Conservation (phyloP, 106 monocot genomes). For the Posidonia australis region DNA sequence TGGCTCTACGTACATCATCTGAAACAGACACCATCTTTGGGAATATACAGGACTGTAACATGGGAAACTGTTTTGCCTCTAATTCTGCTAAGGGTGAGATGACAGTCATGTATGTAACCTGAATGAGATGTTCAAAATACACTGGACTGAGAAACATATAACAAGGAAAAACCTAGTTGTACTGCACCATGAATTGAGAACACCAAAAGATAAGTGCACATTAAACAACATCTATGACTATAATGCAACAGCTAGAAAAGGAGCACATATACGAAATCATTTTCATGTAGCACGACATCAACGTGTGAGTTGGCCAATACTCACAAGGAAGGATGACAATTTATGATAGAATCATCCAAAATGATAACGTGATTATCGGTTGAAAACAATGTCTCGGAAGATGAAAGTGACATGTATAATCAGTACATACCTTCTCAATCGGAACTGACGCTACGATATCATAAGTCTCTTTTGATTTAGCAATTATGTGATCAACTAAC, state of each 20-base stretch:
- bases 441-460: conserved; percentile 71
- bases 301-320: no score
- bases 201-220: no score
- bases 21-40: conserved; percentile 63
- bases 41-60: conserved; percentile 78
- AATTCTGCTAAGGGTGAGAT: conserved; percentile 62
- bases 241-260: no score
- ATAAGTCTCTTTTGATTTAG: conserved; percentile 60
- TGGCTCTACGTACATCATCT: conserved; percentile 66
- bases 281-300: no score
- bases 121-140: background rate
- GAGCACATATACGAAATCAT: no score
- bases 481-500: conserved; percentile 53
- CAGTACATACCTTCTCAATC: conserved; percentile 48
- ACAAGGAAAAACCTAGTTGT: background rate
- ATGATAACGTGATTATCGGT: no score
- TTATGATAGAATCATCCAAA: no score
- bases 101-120: conserved; percentile 69
- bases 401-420: background rate
- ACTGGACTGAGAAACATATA: background rate
- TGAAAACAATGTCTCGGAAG: background rate
- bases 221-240: no score
- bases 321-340: no score
- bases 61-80: conserved; percentile 76
- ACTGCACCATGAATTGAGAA: no score